These are phyloP conservation scores for Tetrapisispora taiwanensis DNA, from an alignment of 805 yeast genomes.

Conservation along the genomic window DNA sequence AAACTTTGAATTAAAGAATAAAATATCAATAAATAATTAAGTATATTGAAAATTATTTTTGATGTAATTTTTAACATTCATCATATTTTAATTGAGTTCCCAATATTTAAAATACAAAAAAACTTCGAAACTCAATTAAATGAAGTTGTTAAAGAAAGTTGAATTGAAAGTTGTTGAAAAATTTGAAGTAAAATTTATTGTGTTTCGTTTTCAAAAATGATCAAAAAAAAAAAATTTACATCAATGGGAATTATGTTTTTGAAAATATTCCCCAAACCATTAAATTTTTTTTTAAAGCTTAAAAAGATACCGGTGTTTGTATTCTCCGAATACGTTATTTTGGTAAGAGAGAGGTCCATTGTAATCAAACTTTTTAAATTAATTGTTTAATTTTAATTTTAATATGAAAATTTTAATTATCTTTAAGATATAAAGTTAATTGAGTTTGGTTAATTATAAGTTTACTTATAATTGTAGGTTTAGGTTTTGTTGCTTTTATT, in stretches of 20 bases:
- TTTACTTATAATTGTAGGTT: no score
- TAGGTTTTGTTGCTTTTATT: no score
- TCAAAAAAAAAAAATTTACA: background rate
- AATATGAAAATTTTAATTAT: no score
- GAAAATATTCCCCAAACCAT: slow-evolving; percentile 1
- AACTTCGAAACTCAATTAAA: background rate
- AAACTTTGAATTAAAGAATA: no score
- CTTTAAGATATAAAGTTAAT: no score
- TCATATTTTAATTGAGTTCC: background rate
- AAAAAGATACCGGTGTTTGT: background rate
- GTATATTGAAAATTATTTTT: no score
- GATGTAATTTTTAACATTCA: no score
- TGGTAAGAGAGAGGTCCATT: background rate
- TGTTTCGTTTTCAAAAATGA: slow-evolving; percentile 1
- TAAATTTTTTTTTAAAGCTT: background rate
- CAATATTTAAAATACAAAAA: no score
- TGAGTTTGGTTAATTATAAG: no score
- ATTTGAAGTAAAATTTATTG: background rate
- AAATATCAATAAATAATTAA: no score
- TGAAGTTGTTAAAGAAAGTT: background rate
- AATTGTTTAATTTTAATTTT: no score
- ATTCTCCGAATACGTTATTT: background rate
- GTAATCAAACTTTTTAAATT: no score
- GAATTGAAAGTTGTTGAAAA: background rate
- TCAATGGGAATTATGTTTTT: slow-evolving; percentile 1